Evolutionary conservation across 495 filamentous ascomycete species (phyloP).

Genomic region (Trichocladium antarcticum): DNA sequence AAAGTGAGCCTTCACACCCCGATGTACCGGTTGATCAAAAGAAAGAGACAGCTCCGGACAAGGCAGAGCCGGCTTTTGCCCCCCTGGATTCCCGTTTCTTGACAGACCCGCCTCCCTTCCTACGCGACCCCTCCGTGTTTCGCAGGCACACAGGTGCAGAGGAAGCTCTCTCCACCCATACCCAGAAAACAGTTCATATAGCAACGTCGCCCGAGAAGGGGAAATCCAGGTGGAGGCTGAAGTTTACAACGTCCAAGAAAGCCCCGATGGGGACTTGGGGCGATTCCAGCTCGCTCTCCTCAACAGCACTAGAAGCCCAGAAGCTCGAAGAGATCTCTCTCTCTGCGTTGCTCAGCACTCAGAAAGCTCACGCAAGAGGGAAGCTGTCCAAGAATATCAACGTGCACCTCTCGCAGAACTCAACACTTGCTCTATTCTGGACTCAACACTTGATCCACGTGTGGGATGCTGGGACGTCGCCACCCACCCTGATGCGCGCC

Average conservation of each 20-base stretch:
- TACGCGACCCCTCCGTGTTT: slow-evolving; percentile 1
- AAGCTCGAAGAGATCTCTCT: slow-evolving; percentile 27
- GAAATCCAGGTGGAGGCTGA: slow-evolving; percentile 25
- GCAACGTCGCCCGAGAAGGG: slow-evolving; percentile 17
- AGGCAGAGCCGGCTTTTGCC: not conserved
- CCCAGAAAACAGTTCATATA: slow-evolving; percentile 12
- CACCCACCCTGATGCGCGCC: slow-evolving; percentile 18
- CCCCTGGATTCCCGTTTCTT: not conserved
- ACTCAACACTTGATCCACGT: slow-evolving; percentile 27
- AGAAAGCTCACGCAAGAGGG: slow-evolving; percentile 14
- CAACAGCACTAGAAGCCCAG: slow-evolving; percentile 22
- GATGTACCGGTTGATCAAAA: not conserved
- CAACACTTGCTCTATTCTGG: slow-evolving; percentile 29
- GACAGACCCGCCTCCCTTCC: slow-evolving; percentile 7
- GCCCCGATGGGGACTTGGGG: slow-evolving; percentile 10
- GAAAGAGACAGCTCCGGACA: not conserved
- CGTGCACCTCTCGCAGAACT: slow-evolving; percentile 27
- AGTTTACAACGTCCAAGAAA: slow-evolving; percentile 21
- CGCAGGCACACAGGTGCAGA: not conserved
- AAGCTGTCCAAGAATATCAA: slow-evolving; percentile 25
- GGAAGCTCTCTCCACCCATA: not conserved
- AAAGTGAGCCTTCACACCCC: not conserved
- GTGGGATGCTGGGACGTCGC: slow-evolving; percentile 27
- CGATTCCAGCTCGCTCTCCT: slow-evolving; percentile 26
- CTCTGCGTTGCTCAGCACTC: slow-evolving; percentile 8